These are phyloP conservation scores for Colletotrichum limetticola DNA, from an alignment of 2,329 filamentous ascomycete species.

Conservation along the genomic window DNA sequence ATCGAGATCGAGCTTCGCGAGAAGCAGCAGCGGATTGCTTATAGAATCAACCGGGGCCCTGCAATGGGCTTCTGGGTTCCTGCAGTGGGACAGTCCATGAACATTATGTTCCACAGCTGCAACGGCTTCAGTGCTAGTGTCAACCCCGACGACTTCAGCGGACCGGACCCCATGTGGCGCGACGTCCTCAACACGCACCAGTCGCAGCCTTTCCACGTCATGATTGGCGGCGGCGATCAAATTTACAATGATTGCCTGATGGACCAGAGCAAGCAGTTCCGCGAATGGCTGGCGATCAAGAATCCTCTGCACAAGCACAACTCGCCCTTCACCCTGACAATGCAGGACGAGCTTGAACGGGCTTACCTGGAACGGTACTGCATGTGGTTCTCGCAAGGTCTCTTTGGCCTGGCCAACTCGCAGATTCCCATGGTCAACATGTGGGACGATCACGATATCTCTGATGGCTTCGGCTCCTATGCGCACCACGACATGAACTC, in stretches of 20 bases:
- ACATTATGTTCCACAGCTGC: slow-evolving; percentile 98
- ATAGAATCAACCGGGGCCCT: slow-evolving; percentile 93
- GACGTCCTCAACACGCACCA: slow-evolving; percentile 95
- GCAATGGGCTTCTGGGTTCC: slow-evolving; percentile 96
- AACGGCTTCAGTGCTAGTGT: slow-evolving; percentile 92
- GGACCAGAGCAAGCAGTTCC: slow-evolving; percentile 79
- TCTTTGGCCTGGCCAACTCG: slow-evolving; percentile 91
- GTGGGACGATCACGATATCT: slow-evolving; percentile 94
- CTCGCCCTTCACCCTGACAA: slow-evolving; percentile 79
- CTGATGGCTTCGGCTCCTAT: slow-evolving; percentile 93
- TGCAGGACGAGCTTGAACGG: slow-evolving; percentile 88
- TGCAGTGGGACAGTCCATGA: slow-evolving; percentile 86
- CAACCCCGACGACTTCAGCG: slow-evolving; percentile 83
- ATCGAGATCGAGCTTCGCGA: slow-evolving; percentile 87
- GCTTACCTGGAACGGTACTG: slow-evolving; percentile 92
- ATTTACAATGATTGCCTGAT: slow-evolving; percentile 93
- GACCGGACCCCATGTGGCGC: slow-evolving; percentile 95
- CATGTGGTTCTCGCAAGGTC: slow-evolving; percentile 95
- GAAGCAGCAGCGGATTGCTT: slow-evolving; percentile 87
- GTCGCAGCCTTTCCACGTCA: slow-evolving; percentile 93
- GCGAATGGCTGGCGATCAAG: slow-evolving; percentile 84
- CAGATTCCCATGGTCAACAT: slow-evolving; percentile 99
- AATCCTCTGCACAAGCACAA: slow-evolving; percentile 84
- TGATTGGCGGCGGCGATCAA: slow-evolving; percentile 97
- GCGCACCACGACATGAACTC: slow-evolving; percentile 91